Conservation (phyloP, 345 rosid species). For the Syzygium oleosum region DNA sequence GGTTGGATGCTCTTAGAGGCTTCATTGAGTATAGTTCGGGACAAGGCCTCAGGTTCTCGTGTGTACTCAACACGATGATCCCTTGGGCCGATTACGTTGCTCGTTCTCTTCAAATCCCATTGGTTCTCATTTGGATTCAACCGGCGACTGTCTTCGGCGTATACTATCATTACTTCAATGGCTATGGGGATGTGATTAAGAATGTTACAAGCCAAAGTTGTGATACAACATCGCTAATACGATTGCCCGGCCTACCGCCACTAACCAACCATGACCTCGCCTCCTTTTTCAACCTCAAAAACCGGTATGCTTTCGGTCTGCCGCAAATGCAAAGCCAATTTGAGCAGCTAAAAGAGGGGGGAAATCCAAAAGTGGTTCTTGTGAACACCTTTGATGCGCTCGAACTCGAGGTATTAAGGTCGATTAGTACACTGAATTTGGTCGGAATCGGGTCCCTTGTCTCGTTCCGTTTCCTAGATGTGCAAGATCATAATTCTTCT, state of each 20-base stretch:
- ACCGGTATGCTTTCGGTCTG: background rate
- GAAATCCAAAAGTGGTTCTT: background rate
- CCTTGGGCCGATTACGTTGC: constrained; percentile 45
- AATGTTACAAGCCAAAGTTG: background rate
- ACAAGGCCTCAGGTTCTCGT: background rate
- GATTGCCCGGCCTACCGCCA: constrained; percentile 42
- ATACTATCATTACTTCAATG: constrained; percentile 47
- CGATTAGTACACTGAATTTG: background rate
- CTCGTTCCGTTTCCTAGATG: background rate
- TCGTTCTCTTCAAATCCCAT: constrained; percentile 24
- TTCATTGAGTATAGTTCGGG: background rate
- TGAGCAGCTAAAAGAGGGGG: background rate
- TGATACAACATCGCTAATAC: background rate
- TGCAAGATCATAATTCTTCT: background rate
- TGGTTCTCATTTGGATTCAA: constrained; percentile 46
- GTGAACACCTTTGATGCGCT: constrained; percentile 4
- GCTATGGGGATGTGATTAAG: constrained; percentile 18
- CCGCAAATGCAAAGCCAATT: constrained; percentile 1
- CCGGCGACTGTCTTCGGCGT: constrained; percentile 52
- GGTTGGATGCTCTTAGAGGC: constrained; percentile 7
- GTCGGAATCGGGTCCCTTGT: constrained; percentile 1
- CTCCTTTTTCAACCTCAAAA: constrained; percentile 27
- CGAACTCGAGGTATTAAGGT: background rate
- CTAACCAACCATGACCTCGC: constrained; percentile 38
- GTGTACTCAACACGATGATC: constrained; percentile 8